Conservation (phyloP, 2,329 filamentous ascomycete species). For the Fusarium phyllophilum region DNA sequence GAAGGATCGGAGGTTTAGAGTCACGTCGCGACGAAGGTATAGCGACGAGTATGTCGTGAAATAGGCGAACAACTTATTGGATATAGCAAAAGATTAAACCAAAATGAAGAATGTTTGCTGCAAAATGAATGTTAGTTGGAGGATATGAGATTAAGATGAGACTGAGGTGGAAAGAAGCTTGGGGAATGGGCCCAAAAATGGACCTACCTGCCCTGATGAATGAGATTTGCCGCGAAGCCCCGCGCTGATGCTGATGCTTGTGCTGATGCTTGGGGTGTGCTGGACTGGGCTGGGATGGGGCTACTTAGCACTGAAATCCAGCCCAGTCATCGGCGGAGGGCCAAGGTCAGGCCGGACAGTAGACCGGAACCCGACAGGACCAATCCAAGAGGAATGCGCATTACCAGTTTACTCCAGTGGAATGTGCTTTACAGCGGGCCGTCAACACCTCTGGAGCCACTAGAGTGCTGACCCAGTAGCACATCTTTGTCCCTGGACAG, state of each 20-base stretch:
- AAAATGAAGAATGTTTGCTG: slow-evolving; percentile 13
- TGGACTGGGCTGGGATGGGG: neutral
- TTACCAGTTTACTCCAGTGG: neutral
- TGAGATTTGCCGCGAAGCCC: slow-evolving; percentile 42
- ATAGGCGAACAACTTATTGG: neutral
- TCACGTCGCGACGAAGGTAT: slow-evolving; percentile 20
- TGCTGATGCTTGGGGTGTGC: neutral
- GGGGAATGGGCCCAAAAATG: slow-evolving; percentile 31
- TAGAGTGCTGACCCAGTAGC: slow-evolving; percentile 17
- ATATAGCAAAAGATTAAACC: slow-evolving; percentile 5
- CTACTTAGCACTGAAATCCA: neutral
- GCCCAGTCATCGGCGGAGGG: neutral
- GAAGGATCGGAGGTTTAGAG: slow-evolving; percentile 6
- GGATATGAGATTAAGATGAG: slow-evolving; percentile 31
- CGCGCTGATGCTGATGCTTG: slow-evolving; percentile 15
- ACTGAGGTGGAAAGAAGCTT: slow-evolving; percentile 12
- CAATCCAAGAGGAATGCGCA: slow-evolving; percentile 8
- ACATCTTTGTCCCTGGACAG: slow-evolving; percentile 17
- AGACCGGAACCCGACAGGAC: neutral
- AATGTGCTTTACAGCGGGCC: slow-evolving; percentile 17
- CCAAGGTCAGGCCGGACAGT: neutral
- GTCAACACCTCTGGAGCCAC: slow-evolving; percentile 1
- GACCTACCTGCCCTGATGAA: slow-evolving; percentile 18
- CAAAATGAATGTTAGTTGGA: slow-evolving; percentile 18
- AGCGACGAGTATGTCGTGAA: slow-evolving; percentile 9